Evolutionary conservation across 2,329 filamentous ascomycete species (phyloP).

Genomic region (Scopulariopsis brevicaulis): DNA sequence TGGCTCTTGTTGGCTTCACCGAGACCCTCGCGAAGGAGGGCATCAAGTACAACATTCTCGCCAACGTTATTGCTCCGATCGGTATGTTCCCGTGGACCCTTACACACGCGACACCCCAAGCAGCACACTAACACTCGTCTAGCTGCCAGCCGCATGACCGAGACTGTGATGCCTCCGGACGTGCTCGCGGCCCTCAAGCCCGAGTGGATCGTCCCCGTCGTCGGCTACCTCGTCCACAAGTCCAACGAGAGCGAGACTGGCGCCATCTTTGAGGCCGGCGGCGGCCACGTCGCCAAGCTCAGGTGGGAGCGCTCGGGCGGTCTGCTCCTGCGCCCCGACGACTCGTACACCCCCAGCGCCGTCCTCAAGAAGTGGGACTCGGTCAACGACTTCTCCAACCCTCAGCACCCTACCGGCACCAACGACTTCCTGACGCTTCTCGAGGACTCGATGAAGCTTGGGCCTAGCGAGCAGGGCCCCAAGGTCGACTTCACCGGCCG

Average conservation of each 20-base stretch:
- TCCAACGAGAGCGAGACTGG: constrained; percentile 76
- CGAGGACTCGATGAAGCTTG: constrained; percentile 71
- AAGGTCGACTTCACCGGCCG: constrained; percentile 73
- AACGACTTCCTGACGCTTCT: constrained; percentile 82
- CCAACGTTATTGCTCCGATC: constrained; percentile 91
- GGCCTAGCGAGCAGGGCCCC: constrained; percentile 59
- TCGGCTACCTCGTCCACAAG: constrained; percentile 78
- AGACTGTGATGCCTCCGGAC: constrained; percentile 92
- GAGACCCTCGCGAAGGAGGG: constrained; percentile 98
- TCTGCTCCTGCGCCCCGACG: constrained; percentile 80
- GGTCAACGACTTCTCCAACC: constrained; percentile 73
- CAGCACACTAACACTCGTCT: background rate
- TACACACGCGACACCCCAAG: background rate
- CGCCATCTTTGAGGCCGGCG: constrained; percentile 86
- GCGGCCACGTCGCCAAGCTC: constrained; percentile 83
- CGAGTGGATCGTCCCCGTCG: constrained; percentile 89
- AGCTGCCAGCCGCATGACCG: constrained; percentile 91
- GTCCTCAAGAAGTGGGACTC: constrained; percentile 83
- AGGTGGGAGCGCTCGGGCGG: constrained; percentile 91
- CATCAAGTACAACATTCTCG: constrained; percentile 92
- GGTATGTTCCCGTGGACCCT: constrained; percentile 17
- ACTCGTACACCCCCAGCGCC: constrained; percentile 76
- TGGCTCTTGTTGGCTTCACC: constrained; percentile 91
- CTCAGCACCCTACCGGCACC: constrained; percentile 72
- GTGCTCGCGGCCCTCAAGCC: constrained; percentile 76